Evolutionary conservation across 2,329 filamentous ascomycete species (phyloP).

Genomic region (Chrysosporium queenslandicum): DNA sequence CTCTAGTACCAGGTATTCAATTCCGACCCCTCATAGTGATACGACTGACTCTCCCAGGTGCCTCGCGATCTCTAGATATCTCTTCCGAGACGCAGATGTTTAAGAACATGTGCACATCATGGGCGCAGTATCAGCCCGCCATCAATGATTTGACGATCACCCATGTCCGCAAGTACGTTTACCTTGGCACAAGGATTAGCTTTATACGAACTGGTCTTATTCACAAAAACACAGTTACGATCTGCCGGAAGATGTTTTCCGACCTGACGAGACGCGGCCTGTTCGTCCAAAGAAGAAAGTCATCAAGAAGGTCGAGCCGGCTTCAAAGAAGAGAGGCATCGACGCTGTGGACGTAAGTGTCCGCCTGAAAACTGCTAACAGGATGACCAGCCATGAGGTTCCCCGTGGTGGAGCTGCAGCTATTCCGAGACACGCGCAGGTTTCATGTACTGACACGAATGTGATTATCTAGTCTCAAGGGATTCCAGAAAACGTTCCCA

Average conservation of each 20-base stretch:
- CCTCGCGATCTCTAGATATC: constrained; percentile 43
- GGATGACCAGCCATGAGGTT: constrained; percentile 1
- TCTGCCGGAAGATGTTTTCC: constrained; percentile 81
- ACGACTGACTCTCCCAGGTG: constrained; percentile 30
- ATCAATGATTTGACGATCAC: constrained; percentile 70
- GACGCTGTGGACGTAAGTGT: constrained; percentile 37
- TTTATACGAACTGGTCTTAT: constrained; percentile 9
- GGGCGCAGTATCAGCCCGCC: constrained; percentile 64
- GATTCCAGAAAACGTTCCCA: constrained; percentile 13
- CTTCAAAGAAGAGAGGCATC: constrained; percentile 33
- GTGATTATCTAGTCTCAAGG: constrained; percentile 14
- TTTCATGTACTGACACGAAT: constrained; percentile 11
- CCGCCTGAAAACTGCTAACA: constrained; percentile 12
- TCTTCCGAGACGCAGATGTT: constrained; percentile 75
- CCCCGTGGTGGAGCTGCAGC: background rate
- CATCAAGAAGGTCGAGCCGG: constrained; percentile 27
- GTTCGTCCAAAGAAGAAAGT: constrained; percentile 47
- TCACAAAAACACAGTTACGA: constrained; percentile 53
- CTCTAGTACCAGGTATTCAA: constrained; percentile 59
- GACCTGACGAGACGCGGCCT: constrained; percentile 64
- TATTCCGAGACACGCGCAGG: background rate
- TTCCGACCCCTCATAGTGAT: constrained; percentile 17
- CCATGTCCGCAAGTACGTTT: constrained; percentile 66
- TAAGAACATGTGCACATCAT: constrained; percentile 67
- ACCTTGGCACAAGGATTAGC: constrained; percentile 3